Percentiles rank a stretch among this genome's conserved stretches.
Conservation (phyloP, 1,284 basidiomycete genomes). For the Phylloboletellus chloephorus region DNA sequence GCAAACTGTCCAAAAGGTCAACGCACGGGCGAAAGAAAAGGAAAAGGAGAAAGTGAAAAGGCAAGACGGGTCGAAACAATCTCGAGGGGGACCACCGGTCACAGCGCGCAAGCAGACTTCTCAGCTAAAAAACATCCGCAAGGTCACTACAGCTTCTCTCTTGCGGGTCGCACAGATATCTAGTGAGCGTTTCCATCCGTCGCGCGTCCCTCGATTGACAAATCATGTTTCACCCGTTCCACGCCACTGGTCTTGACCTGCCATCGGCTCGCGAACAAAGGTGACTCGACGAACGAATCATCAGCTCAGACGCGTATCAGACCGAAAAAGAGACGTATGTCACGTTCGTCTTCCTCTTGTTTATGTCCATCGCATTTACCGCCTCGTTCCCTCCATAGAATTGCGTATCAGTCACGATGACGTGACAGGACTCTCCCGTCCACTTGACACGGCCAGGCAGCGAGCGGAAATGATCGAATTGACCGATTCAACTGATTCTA, state of each 20-base stretch:
- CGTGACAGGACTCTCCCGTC: constrained; percentile 10
- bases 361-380: neutral
- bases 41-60: neutral
- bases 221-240: neutral
- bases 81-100: neutral
- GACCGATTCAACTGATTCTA: constrained; percentile 18
- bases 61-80: neutral
- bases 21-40: constrained; percentile 6
- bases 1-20: constrained; percentile 12
- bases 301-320: constrained; percentile 15
- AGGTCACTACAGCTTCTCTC: constrained; percentile 13
- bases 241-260: neutral
- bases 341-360: neutral
- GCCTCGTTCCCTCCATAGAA: constrained; percentile 8
- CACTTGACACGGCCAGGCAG: constrained; percentile 14
- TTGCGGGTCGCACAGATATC: constrained; percentile 17
- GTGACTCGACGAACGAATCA: constrained; percentile 4
- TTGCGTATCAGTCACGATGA: constrained; percentile 13
- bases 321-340: constrained; percentile 19
- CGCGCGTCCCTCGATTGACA: neutral
- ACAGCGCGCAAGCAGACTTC: constrained; percentile 23
- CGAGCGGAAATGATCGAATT: constrained; percentile 14
- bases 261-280: constrained; percentile 3
- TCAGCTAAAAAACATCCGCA: constrained; percentile 7
- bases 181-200: constrained; percentile 13